phyloP scores from a whole-genome alignment of 1,284 basidiomycete genomes.

The Pseudozyma pruni region DNA sequence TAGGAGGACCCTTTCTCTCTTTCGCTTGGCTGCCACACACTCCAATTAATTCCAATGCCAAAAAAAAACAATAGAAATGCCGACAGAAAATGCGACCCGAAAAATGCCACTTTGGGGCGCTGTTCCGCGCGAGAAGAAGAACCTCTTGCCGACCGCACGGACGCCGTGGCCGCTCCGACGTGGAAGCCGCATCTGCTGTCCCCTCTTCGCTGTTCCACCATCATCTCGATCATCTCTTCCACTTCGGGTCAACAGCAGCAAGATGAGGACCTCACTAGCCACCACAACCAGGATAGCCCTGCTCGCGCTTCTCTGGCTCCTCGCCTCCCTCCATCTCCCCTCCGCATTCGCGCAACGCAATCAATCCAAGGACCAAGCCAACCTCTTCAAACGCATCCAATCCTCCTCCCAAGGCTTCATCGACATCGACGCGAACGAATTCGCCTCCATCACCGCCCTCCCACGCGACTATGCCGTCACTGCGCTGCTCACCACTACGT shows the following conservation, averaged over 20 bases:
- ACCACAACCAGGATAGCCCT: slow-evolving; percentile 15
- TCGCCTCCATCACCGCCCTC: slow-evolving; percentile 9
- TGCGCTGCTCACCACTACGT: slow-evolving; percentile 52
- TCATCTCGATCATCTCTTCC: not conserved
- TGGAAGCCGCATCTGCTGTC: slow-evolving; percentile 10
- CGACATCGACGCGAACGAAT: slow-evolving; percentile 36
- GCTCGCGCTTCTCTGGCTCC: slow-evolving; percentile 15
- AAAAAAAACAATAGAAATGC: not conserved
- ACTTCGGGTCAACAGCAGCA: not conserved
- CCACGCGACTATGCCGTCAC: slow-evolving; percentile 51
- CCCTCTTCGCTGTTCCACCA: not conserved
- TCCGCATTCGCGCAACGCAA: slow-evolving; percentile 9
- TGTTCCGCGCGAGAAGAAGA: slow-evolving; percentile 32
- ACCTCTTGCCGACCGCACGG: slow-evolving; percentile 17
- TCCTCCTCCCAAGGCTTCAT: slow-evolving; percentile 24
- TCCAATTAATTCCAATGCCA: not conserved
- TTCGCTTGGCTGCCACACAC: not conserved
- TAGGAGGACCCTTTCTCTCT: not conserved
- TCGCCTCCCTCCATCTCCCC: slow-evolving; percentile 14
- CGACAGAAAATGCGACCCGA: not conserved
- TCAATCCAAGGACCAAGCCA: slow-evolving; percentile 15
- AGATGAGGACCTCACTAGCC: slow-evolving; percentile 12
- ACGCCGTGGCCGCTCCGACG: slow-evolving; percentile 16
- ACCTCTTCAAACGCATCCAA: slow-evolving; percentile 32
- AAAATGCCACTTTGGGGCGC: not conserved